Evolutionary conservation across 192 early-diverging fungal species (phyloP).

Genomic region (Paraglomus occultum): DNA sequence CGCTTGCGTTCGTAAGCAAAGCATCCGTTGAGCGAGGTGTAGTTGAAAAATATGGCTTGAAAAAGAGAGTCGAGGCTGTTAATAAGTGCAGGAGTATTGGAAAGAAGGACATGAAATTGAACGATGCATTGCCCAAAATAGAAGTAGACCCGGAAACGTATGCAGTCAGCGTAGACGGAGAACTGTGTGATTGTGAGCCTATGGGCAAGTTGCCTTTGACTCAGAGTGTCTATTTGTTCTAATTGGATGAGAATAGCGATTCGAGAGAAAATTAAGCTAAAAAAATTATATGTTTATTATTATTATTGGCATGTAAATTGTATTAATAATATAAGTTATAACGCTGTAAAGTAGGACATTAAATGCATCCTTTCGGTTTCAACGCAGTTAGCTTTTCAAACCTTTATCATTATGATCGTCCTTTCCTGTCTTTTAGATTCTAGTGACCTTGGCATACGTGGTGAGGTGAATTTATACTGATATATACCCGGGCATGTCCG

Average conservation of each 20-base stretch:
- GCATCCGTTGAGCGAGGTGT: constrained; percentile 61
- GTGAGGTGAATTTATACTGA: no score
- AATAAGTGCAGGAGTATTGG: constrained; percentile 71
- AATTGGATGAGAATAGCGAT: constrained; percentile 17
- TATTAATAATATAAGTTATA: no score
- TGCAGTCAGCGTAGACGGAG: constrained; percentile 77
- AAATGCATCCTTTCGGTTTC: no score
- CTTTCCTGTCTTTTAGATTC: no score
- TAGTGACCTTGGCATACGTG: no score
- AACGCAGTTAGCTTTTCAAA: no score
- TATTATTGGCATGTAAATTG: no score
- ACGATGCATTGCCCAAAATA: constrained; percentile 72
- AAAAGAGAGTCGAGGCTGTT: constrained; percentile 69
- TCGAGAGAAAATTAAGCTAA: no score
- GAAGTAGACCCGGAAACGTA: constrained; percentile 93
- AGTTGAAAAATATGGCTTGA: constrained; percentile 57
- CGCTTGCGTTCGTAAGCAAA: constrained; percentile 80
- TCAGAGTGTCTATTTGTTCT: constrained; percentile 65
- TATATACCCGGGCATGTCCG: no score
- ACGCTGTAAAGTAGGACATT: no score
- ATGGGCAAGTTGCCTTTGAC: constrained; percentile 68
- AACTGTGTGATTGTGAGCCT: constrained; percentile 59
- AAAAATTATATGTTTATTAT: no score
- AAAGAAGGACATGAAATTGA: constrained; percentile 88
- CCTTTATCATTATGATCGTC: no score